phyloP scores from a whole-genome alignment of 176 grass and related monocot genomes.

The Thinopyrum elongatum region DNA sequence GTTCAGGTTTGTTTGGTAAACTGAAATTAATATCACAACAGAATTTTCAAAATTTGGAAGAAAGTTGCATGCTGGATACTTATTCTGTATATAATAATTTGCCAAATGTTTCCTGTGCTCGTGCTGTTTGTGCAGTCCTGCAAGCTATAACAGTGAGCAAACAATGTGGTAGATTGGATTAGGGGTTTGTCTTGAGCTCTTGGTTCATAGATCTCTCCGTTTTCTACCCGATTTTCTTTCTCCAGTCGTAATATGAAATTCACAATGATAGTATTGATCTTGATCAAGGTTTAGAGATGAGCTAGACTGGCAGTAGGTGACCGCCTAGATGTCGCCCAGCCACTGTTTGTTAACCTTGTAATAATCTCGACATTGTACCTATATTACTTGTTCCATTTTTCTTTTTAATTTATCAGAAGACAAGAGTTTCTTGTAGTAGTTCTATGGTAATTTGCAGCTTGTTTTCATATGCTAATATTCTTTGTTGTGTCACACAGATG shows the following conservation, averaged over 20 bases:
- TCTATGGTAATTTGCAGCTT: neutral
- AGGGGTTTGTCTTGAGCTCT: neutral
- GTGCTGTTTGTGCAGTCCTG: neutral
- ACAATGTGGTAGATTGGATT: neutral
- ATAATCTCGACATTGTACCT: neutral
- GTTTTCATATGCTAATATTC: neutral
- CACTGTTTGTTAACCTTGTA: neutral
- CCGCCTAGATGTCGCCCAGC: neutral
- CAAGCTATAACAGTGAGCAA: neutral
- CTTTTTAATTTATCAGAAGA: neutral
- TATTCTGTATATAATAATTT: conserved; percentile 6
- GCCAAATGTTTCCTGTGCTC: neutral
- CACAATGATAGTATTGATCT: neutral
- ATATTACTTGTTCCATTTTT: neutral
- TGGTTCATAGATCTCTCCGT: neutral
- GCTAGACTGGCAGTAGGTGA: neutral
- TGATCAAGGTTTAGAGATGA: neutral
- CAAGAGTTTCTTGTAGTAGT: conserved; percentile 1
- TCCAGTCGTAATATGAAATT: neutral
- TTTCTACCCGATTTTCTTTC: neutral
- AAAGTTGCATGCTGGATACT: neutral
- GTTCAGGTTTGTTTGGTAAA: neutral
- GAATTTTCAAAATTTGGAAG: neutral
- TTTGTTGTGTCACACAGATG: conserved; percentile 55
- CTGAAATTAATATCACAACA: neutral